Percentiles rank a stretch among this genome's conserved stretches.
These are phyloP conservation scores for Cyberlindnera petersonii DNA, from an alignment of 805 yeast species.

Conservation along the genomic window DNA sequence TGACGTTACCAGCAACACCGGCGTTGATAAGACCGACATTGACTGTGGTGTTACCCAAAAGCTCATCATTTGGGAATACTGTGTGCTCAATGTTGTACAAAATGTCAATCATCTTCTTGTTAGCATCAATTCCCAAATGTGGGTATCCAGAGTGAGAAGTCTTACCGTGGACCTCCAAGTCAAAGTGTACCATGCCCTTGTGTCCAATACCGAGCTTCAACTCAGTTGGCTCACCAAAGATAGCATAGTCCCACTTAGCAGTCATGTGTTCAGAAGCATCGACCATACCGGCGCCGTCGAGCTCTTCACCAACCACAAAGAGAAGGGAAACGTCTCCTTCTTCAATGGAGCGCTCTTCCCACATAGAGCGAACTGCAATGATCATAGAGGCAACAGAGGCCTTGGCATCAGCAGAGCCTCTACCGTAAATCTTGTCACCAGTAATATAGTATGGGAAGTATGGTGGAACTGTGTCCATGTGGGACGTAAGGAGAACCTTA, in stretches of 20 bases:
- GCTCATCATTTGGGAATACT: constrained; percentile 46
- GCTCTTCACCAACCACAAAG: constrained; percentile 70
- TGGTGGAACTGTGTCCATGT: constrained; percentile 73
- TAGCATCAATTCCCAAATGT: constrained; percentile 60
- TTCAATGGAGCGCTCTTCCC: constrained; percentile 32
- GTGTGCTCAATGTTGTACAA: constrained; percentile 41
- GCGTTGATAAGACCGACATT: constrained; percentile 56
- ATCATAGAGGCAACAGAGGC: constrained; percentile 64
- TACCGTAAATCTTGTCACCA: constrained; percentile 52
- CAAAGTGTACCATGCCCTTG: constrained; percentile 50
- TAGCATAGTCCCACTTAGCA: constrained; percentile 52
- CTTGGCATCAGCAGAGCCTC: constrained; percentile 73
- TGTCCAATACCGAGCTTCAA: constrained; percentile 66
- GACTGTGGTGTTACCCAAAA: constrained; percentile 58
- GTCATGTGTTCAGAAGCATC: constrained; percentile 34
- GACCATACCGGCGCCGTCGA: constrained; percentile 61
- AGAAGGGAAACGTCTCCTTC: constrained; percentile 57
- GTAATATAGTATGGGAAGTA: constrained; percentile 44
- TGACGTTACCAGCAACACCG: constrained; percentile 65
- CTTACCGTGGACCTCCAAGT: constrained; percentile 46
- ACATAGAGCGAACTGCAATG: constrained; percentile 47
- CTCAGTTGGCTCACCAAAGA: constrained; percentile 78
- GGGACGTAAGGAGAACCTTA: constrained; percentile 53
- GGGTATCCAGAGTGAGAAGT: constrained; percentile 72
- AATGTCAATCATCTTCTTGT: constrained; percentile 48